These are phyloP conservation scores for Ceratocystis colombiana DNA, from an alignment of 2,329 filamentous ascomycete genomes.

Conservation along the genomic window DNA sequence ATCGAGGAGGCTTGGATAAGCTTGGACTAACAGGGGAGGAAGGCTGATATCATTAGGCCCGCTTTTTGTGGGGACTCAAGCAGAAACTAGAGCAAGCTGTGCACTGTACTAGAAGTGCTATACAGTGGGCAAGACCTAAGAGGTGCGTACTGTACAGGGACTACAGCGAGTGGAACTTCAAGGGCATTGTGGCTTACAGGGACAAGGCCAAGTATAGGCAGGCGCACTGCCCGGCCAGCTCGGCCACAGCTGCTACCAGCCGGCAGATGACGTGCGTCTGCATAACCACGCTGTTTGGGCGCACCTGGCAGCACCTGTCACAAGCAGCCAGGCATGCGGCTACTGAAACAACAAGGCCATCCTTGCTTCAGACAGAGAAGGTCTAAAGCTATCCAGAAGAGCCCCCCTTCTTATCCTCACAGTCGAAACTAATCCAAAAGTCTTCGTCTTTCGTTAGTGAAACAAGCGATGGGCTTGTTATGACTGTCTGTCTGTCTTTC, in stretches of 20 bases:
- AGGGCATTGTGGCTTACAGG: no score
- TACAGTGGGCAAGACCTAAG: no score
- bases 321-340: background rate
- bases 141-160: no score
- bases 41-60: conserved; percentile 11
- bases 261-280: background rate
- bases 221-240: background rate
- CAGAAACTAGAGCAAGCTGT: background rate
- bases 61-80: background rate
- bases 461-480: background rate
- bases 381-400: background rate
- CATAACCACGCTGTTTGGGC: background rate
- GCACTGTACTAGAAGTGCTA: no score
- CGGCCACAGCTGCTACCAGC: background rate
- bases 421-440: background rate
- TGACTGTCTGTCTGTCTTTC: background rate
- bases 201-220: background rate
- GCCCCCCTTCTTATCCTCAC: background rate
- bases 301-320: background rate
- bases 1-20: conserved; percentile 1
- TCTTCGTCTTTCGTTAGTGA: background rate
- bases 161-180: no score
- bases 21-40: conserved; percentile 4
- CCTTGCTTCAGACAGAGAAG: background rate
- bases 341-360: conserved; percentile 1